Evolutionary conservation across 1,284 basidiomycete genomes (phyloP), one percentile per base, ranked within the genome.

Genomic region (Takashimella tepidaria): DNA sequence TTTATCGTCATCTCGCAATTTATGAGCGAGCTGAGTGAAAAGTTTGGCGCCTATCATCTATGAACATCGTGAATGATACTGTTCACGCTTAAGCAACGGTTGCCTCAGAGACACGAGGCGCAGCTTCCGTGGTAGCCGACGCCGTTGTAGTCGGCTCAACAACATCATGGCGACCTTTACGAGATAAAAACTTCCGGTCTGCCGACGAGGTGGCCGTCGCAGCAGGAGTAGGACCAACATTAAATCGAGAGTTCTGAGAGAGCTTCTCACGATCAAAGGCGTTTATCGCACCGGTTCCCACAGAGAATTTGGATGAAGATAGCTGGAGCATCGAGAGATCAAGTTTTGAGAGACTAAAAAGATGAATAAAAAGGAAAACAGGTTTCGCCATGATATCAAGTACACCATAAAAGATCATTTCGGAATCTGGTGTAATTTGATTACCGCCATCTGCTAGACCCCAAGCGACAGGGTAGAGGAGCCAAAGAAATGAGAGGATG

Each of bases 331-430:
- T 59, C 47, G 62, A 60, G 53, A 68, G 62, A 56, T 75, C 67
- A 53, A 68, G 55, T 41, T 56, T 57, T 40, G 48, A 41, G 12
- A 55, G 21, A 53, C 62, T 62, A 46, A 49, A 21, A 22, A 58
- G 47, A 48, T 42, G 60, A 51, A 65, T 59, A 45, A 68, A 48
- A 57, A 59, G 57, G 61, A 79, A 82, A 52, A 80, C 67, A 4
- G 81, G 81, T 55, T 80, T 83, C 55, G 80, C 77, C 58, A 84
- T 53, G 13, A 84, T 50, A 62, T 85, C 83, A 52, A 85, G 76
- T 55, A 83, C 72, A 55, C 82, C 83, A 69, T 84, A 84, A 73
- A 81, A 84, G 55, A 77, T 61, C 73, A 77, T 74, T 60, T 79
- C 75, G 20, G 68, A 65, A 58, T 71, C 66, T 20, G 74, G 66